Conservation (phyloP, 1,284 basidiomycete genomes). For the Pseudozyma sp. region DNA sequence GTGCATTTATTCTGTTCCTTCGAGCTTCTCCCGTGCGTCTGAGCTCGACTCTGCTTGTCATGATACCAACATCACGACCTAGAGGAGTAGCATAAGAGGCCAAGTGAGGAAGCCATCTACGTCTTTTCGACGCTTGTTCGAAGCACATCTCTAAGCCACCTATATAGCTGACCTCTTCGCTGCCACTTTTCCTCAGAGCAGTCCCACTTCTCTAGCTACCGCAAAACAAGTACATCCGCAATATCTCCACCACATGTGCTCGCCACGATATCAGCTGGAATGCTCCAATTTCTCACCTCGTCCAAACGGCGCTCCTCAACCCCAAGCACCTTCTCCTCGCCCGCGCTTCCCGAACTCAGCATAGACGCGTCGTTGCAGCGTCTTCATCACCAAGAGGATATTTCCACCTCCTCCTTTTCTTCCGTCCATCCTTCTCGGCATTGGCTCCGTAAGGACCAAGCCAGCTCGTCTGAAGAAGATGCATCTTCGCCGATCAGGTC, state of each 20-base stretch:
- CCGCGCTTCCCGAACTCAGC: slow-evolving; percentile 34
- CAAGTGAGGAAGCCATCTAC: no score
- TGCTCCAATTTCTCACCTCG: slow-evolving; percentile 6
- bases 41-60: no score
- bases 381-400: slow-evolving; percentile 25
- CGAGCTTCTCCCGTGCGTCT: not conserved
- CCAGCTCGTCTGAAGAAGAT: not conserved
- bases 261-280: not conserved
- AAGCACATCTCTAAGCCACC: no score
- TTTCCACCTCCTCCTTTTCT: slow-evolving; percentile 11
- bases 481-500: not conserved
- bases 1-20: slow-evolving; percentile 2
- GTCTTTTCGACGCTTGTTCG: no score
- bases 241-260: no score
- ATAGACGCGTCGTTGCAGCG: slow-evolving; percentile 31
- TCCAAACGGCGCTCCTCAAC: slow-evolving; percentile 6
- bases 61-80: no score
- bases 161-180: no score
- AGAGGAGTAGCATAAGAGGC: no score
- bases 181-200: no score
- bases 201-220: no score
- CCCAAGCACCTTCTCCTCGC: slow-evolving; percentile 25
- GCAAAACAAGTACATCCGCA: no score
- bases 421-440: slow-evolving; percentile 7
- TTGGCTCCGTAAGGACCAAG: slow-evolving; percentile 6